A percentile compares a stretch with the other conserved stretches of the same genome.
These are phyloP conservation scores for Ramularia endophylla DNA, from an alignment of 2,329 filamentous ascomycete genomes.

Conservation along the genomic window DNA sequence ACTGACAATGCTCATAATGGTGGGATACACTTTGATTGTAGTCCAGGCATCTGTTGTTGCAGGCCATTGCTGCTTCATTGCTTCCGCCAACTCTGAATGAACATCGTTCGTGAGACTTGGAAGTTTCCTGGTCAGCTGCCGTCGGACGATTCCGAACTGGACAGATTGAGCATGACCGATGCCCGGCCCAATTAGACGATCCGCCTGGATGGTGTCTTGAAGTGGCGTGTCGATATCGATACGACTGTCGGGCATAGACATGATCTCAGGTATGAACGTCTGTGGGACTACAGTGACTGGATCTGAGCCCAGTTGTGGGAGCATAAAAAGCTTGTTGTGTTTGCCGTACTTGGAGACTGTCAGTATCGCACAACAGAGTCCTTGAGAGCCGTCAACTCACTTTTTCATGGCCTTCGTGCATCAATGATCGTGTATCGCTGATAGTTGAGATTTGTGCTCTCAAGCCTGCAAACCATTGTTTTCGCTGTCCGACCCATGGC, in stretches of 20 bases:
- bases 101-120: conserved; percentile 14
- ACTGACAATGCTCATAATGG: conserved; percentile 13
- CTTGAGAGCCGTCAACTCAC: conserved; percentile 4
- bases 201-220: neutral
- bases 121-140: conserved; percentile 18
- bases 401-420: conserved; percentile 10
- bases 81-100: conserved; percentile 9
- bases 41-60: neutral
- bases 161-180: neutral
- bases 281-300: conserved; percentile 9
- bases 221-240: neutral
- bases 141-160: conserved; percentile 12
- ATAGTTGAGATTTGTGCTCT: conserved; percentile 11
- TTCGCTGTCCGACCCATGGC: conserved; percentile 11
- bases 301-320: conserved; percentile 6
- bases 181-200: neutral
- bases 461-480: conserved; percentile 4
- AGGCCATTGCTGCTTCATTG: conserved; percentile 15
- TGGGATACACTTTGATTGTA: conserved; percentile 4
- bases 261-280: conserved; percentile 6
- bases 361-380: conserved; percentile 13
- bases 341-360: conserved; percentile 10
- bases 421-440: conserved; percentile 7
- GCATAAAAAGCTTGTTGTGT: conserved; percentile 10
- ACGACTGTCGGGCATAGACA: neutral